A percentile compares a stretch with the other conserved stretches of the same genome.
phyloP scores from a whole-genome alignment of 345 rosid species.

The Lumnitzera racemosa region DNA sequence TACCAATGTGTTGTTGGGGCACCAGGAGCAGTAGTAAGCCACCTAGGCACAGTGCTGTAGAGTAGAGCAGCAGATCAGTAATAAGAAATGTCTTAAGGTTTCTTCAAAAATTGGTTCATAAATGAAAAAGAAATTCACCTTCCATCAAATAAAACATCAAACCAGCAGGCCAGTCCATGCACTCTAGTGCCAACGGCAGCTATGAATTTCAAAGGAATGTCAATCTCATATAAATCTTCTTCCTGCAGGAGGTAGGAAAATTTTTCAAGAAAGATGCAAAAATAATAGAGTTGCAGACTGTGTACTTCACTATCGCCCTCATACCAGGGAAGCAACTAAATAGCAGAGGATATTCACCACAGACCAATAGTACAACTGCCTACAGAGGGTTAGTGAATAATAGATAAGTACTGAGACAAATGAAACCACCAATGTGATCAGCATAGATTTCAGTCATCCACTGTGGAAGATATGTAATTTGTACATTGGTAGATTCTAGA shows the following conservation, averaged over 20 bases:
- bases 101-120: neutral
- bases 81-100: neutral
- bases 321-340: too few relatives aligned
- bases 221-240: slow-evolving; percentile 84
- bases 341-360: too few relatives aligned
- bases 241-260: slow-evolving; percentile 36
- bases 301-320: too few relatives aligned
- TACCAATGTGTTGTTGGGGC: slow-evolving; percentile 99
- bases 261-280: neutral
- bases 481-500: neutral
- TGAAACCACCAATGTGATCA: too few relatives aligned
- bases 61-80: slow-evolving; percentile 9
- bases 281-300: too few relatives aligned
- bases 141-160: slow-evolving; percentile 87
- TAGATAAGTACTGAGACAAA: too few relatives aligned
- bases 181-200: slow-evolving; percentile 83
- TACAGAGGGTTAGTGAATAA: too few relatives aligned
- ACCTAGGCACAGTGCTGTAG: slow-evolving; percentile 79
- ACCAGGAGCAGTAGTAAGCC: slow-evolving; percentile 98
- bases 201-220: slow-evolving; percentile 73
- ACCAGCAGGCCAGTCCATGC: slow-evolving; percentile 99
- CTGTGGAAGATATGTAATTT: too few relatives aligned
- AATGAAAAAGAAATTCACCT: slow-evolving; percentile 35
- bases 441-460: too few relatives aligned
- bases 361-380: too few relatives aligned